phyloP scores from a whole-genome alignment of 2,329 filamentous ascomycete species.

The Nemania sp. region DNA sequence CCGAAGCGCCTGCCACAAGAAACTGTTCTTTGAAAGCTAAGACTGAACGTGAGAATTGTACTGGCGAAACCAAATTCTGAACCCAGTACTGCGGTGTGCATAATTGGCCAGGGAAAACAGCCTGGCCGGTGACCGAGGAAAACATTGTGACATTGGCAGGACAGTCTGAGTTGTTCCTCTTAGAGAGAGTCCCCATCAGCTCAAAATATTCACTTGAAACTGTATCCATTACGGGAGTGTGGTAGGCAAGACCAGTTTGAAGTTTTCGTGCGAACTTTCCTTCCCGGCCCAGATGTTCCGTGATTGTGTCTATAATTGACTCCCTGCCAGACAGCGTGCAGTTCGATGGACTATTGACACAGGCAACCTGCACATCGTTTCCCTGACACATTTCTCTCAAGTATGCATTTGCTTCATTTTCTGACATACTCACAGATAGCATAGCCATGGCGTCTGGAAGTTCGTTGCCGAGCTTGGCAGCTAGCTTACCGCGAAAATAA shows the following conservation, averaged over 20 bases:
- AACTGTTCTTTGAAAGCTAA: too few relatives aligned
- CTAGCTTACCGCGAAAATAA: constrained; percentile 1
- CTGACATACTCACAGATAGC: not conserved
- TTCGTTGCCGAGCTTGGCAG: not conserved
- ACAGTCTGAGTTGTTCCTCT: too few relatives aligned
- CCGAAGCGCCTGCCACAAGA: too few relatives aligned
- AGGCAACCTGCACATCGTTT: constrained; percentile 32
- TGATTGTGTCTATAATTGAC: constrained; percentile 27
- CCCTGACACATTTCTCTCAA: not conserved
- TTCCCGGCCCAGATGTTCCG: not conserved
- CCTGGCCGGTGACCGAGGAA: not conserved
- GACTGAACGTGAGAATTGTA: not conserved
- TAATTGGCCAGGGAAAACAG: not conserved
- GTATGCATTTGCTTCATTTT: not conserved
- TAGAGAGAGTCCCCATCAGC: too few relatives aligned
- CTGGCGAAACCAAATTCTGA: constrained; percentile 32
- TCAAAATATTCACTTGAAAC: not conserved
- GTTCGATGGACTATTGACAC: constrained; percentile 39
- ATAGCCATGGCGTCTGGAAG: not conserved
- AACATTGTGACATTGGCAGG: constrained; percentile 16
- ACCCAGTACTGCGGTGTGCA: constrained; percentile 32
- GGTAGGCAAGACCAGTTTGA: constrained; percentile 38
- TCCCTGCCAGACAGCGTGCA: constrained; percentile 40
- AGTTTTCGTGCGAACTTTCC: constrained; percentile 36
- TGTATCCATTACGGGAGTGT: constrained; percentile 10